Evolutionary conservation across 2,329 filamentous ascomycete species (phyloP).

Genomic region (Epichloe amarillans): DNA sequence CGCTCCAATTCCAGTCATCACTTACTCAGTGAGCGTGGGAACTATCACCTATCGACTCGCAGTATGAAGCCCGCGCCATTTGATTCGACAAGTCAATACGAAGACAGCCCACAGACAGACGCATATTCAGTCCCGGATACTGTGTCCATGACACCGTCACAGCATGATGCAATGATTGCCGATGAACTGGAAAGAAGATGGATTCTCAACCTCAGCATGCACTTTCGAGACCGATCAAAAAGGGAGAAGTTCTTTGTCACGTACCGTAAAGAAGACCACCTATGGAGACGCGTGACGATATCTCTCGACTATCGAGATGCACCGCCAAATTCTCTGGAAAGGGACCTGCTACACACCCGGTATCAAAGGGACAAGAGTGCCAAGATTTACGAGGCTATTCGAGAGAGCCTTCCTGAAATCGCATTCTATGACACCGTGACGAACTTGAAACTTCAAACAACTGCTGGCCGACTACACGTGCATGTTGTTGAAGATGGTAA

Average conservation of each 20-base stretch:
- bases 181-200: constrained; percentile 77
- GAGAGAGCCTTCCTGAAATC: constrained; percentile 82
- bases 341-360: constrained; percentile 61
- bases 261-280: constrained; percentile 65
- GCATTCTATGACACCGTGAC: constrained; percentile 95
- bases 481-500: constrained; percentile 96
- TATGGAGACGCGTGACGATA: constrained; percentile 81
- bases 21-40: not conserved
- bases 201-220: constrained; percentile 98
- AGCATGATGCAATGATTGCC: constrained; percentile 53
- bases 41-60: not conserved
- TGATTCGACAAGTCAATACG: not conserved
- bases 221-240: constrained; percentile 84
- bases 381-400: constrained; percentile 87
- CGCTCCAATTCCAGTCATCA: not conserved
- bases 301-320: constrained; percentile 85
- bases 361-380: constrained; percentile 87
- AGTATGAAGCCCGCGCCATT: not conserved
- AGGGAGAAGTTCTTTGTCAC: constrained; percentile 98
- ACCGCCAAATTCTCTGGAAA: constrained; percentile 69
- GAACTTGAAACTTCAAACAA: constrained; percentile 85
- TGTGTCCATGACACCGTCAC: constrained; percentile 35
- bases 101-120: constrained; percentile 15
- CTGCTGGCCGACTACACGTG: constrained; percentile 76
- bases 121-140: constrained; percentile 25